Evolutionary conservation across 768 basidiomycete species (phyloP), one percentile per base, ranked within the genome.

Genomic region (Cystobasidiopsis lactophilus): DNA sequence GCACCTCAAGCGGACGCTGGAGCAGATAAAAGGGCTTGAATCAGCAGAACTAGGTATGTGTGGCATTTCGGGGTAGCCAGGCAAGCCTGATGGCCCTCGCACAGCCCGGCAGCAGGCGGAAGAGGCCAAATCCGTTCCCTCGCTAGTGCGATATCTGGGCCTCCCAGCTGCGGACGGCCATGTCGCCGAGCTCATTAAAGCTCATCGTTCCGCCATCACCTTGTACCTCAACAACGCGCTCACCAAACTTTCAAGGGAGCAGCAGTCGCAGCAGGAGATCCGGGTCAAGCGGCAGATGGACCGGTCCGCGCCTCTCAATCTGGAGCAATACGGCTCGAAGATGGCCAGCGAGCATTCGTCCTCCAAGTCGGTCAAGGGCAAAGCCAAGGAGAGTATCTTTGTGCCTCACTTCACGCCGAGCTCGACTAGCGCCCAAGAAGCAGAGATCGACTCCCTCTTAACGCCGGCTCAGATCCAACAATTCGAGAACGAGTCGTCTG

Each of bases 201-300:
- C 85, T 3, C 93, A 98, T 65, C 84, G 84, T 62, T 74, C 85
- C n/a, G 76, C 81, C 61, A 76, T 98, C 58, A 83, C 85, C 13
- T 88, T 86, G 80, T 89, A 79, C 67, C 76, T 98, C 52, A 80
- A 75, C 63, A 74, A 80, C 48, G 75, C 81, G 37, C 73, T 98
- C 35, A 74, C 85, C 0, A 77, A 82, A 57, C 75, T 79, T 24
- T 80, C 83, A 59, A 77, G 84, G 61, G 71, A 64, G 16, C 80
- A 91, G 59, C 80, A 80, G 59, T 79, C 83, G 58, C 75, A 95
- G 71, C 93, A 98, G 67, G 91, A 95, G 66, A 85, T 91, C 65
- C 79, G 93, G 46, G 74, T 88, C 51, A 80, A 78, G 64, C 76
- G 91, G 3, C 82, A 91, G 62, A 67, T 81, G 54, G 93, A 96